Percentiles rank a stretch among this genome's conserved stretches.
phyloP scores from a whole-genome alignment of 2,329 filamentous ascomycete genomes.

The Sarocladium kiliense region DNA sequence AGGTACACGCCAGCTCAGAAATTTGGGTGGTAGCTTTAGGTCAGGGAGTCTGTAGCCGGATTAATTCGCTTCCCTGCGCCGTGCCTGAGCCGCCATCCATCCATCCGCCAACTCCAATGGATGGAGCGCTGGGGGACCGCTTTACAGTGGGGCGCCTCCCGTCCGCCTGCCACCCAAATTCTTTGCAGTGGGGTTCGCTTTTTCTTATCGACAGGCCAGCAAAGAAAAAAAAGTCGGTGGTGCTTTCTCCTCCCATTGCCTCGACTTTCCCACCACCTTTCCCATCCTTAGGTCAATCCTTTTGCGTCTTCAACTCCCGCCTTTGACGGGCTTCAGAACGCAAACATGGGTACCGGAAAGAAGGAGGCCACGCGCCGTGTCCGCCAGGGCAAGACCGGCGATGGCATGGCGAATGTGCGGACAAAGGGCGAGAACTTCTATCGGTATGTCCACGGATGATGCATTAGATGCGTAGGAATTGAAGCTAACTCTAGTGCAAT shows the following conservation, averaged over 20 bases:
- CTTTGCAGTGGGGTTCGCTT: background rate
- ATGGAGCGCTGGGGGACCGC: background rate
- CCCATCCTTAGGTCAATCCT: background rate
- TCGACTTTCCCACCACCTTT: conserved; percentile 12
- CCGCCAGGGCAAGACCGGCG: conserved; percentile 77
- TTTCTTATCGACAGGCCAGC: background rate
- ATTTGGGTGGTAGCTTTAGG: background rate
- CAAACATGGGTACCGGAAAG: conserved; percentile 78
- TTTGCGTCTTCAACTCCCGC: background rate
- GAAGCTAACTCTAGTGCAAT: conserved; percentile 12
- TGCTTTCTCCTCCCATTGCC: conserved; percentile 9
- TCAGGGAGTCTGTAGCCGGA: conserved; percentile 3
- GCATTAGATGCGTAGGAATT: background rate
- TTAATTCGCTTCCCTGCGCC: conserved; percentile 8
- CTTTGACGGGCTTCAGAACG: background rate
- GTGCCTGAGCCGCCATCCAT: background rate
- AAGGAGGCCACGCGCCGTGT: conserved; percentile 80
- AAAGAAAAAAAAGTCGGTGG: conserved; percentile 12
- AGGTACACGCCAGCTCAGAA: background rate
- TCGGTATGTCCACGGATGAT: conserved; percentile 45
- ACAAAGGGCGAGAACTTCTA: conserved; percentile 99
- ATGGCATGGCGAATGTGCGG: conserved; percentile 89
- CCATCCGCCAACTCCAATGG: background rate
- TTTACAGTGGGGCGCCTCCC: background rate
- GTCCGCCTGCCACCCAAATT: conserved; percentile 8